These are phyloP conservation scores for Durio zibethinus DNA, from an alignment of 345 rosid species.

Conservation along the genomic window DNA sequence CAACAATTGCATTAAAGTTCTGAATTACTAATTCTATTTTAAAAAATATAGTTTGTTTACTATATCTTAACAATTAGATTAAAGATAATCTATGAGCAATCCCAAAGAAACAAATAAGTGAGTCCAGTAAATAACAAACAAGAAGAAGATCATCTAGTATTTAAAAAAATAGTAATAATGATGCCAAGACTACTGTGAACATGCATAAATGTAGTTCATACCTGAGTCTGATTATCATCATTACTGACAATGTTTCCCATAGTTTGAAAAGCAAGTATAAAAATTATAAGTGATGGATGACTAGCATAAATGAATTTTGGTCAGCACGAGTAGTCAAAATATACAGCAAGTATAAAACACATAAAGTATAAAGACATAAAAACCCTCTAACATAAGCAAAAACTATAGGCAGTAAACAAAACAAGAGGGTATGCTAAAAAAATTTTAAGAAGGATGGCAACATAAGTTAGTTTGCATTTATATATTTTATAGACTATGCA, in stretches of 20 bases:
- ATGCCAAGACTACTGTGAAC: not conserved
- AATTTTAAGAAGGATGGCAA: slow-evolving; percentile 5
- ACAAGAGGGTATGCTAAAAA: not conserved
- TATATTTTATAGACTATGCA: not conserved
- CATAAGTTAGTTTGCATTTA: not conserved
- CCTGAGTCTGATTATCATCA: slow-evolving; percentile 89
- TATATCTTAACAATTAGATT: not conserved
- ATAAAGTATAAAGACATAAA: slow-evolving; percentile 11
- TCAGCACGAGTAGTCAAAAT: slow-evolving; percentile 21
- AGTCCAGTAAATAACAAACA: not conserved
- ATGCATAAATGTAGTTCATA: slow-evolving; percentile 22
- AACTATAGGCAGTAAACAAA: too few species aligned
- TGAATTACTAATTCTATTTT: too few species aligned
- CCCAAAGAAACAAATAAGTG: not conserved
- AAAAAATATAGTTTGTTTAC: not conserved
- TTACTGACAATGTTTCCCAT: slow-evolving; percentile 81
- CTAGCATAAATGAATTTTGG: slow-evolving; percentile 32
- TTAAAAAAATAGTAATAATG: not conserved
- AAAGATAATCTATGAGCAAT: not conserved
- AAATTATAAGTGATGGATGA: slow-evolving; percentile 75
- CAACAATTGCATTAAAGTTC: too few species aligned
- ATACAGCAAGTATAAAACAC: slow-evolving; percentile 8
- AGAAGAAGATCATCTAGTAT: not conserved
- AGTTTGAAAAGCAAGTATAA: slow-evolving; percentile 78
- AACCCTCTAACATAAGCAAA: slow-evolving; percentile 13